Evolutionary conservation across 441 rosid genomes (phyloP), one percentile per base, ranked within the genome.

Genomic region (Bruguiera hainesii): DNA sequence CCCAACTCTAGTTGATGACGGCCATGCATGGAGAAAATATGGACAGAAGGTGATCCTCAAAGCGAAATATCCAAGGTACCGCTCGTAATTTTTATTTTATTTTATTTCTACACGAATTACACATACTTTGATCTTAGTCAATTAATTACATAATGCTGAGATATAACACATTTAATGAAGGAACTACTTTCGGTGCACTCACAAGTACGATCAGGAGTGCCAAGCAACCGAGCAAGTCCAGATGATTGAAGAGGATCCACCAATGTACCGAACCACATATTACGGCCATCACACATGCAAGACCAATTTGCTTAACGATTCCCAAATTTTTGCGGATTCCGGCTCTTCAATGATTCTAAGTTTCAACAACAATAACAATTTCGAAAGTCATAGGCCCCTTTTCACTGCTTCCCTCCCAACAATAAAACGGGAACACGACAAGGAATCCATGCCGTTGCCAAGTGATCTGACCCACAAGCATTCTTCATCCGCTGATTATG

Each of bases 111-210:
- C 16, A 3, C 6, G 9, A 28, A 6, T 6, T 57, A 29, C 15
- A 25, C 15, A 42, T 3, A 3, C 15, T 13, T 42, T 13, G 48
- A 42, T 42, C 37, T 33, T 33, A 33, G 37, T 42, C 13, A 13
- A 42, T 13, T 42, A 13, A 2, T 42, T 42, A 11, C 16, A 13
- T 42, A 2, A 42, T 42, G 5, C 35, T 31, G 35, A 31, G 35
- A 31, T 31, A 31, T 31, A 31, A 31, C 35, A 31, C 35, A 31
- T 15, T 37, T 37, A 37, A 0, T 51, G 70, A 78, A 87, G 98
- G 87, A 85, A 65, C 73, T 93, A 93, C 71, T 93, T 66, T 66
- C 84, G 96, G 71, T 93, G 98, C 67, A 90, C 96, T 0, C 90
- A 93, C 80, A 87, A 83, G 76, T 26, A 5, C 50, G 97, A 93